Evolutionary conservation across 495 filamentous ascomycete genomes (phyloP).

Genomic region (Lineolata rhizophorae): DNA sequence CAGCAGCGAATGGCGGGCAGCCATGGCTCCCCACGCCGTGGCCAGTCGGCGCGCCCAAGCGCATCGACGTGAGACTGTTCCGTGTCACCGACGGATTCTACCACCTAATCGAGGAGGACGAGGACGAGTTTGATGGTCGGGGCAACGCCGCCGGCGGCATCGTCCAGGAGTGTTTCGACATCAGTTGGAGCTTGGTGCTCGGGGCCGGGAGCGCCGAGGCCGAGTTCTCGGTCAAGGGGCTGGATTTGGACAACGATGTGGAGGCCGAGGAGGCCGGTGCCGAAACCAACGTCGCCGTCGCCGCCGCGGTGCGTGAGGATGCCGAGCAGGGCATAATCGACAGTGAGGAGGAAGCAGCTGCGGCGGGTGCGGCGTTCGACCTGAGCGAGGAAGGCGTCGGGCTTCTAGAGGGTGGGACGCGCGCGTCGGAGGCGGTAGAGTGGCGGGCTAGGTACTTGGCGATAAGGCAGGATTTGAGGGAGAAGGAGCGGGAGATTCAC

Average conservation of each 20-base stretch:
- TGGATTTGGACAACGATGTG: conserved; percentile 26
- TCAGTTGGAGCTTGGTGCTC: conserved; percentile 17
- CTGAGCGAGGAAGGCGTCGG: not conserved
- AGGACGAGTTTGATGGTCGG: not conserved
- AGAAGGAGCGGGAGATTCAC: conserved; percentile 1
- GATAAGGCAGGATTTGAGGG: conserved; percentile 1
- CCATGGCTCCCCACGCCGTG: no score
- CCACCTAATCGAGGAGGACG: conserved; percentile 1
- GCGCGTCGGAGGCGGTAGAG: not conserved
- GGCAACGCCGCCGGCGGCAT: not conserved
- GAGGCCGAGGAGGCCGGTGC: conserved; percentile 19
- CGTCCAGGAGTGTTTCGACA: conserved; percentile 5
- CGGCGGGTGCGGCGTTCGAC: conserved; percentile 4
- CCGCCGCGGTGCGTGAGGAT: conserved; percentile 19
- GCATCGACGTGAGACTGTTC: no score
- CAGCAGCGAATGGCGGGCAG: conserved; percentile 15
- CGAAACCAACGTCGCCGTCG: conserved; percentile 17
- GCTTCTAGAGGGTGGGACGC: not conserved
- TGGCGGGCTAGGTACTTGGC: conserved; percentile 1
- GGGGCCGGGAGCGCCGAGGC: conserved; percentile 20
- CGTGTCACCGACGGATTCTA: no score
- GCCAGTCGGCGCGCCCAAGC: no score
- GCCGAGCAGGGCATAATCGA: conserved; percentile 12
- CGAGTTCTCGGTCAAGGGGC: conserved; percentile 2
- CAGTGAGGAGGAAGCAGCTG: conserved; percentile 20